Percentiles rank a stretch among this genome's conserved stretches.
Evolutionary conservation across 148 eudicot species (phyloP).

Genomic region (Rhododendron kiyosumense): DNA sequence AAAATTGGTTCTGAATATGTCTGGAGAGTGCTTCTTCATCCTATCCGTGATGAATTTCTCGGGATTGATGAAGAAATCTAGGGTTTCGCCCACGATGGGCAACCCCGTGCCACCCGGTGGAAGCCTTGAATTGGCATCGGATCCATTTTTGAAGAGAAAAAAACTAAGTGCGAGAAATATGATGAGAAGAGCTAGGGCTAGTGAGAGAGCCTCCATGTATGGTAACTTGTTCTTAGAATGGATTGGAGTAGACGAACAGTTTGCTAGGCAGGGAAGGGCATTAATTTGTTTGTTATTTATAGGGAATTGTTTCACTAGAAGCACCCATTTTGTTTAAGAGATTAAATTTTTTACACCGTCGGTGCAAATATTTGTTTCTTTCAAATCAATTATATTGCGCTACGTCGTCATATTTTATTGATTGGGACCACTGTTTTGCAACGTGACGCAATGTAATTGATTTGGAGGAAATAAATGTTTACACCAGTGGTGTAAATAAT

Average conservation of each 20-base stretch:
- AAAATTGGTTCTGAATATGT: not conserved
- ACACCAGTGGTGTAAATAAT: too few relatives aligned
- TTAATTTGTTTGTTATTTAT: not conserved
- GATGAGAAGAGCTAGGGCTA: not conserved
- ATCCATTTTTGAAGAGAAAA: not conserved
- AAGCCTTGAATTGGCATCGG: not conserved
- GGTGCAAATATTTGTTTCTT: too few relatives aligned
- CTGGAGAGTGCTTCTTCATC: not conserved
- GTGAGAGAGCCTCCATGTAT: conserved; percentile 6
- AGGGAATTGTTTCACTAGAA: not conserved
- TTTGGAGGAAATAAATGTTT: too few relatives aligned
- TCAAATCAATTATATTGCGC: too few relatives aligned
- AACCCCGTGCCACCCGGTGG: not conserved
- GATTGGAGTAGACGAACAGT: not conserved
- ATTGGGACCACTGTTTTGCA: too few relatives aligned
- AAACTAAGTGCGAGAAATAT: not conserved
- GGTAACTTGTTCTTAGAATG: not conserved
- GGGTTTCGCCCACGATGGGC: not conserved
- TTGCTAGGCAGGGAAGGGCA: not conserved
- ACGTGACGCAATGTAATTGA: too few relatives aligned
- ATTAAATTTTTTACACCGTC: too few relatives aligned
- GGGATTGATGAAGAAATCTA: not conserved
- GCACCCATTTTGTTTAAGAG: not conserved
- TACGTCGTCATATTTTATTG: too few relatives aligned
- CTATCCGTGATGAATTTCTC: not conserved